Evolutionary conservation across 257 asterid species (phyloP).

Genomic region (Solanum commersonii): DNA sequence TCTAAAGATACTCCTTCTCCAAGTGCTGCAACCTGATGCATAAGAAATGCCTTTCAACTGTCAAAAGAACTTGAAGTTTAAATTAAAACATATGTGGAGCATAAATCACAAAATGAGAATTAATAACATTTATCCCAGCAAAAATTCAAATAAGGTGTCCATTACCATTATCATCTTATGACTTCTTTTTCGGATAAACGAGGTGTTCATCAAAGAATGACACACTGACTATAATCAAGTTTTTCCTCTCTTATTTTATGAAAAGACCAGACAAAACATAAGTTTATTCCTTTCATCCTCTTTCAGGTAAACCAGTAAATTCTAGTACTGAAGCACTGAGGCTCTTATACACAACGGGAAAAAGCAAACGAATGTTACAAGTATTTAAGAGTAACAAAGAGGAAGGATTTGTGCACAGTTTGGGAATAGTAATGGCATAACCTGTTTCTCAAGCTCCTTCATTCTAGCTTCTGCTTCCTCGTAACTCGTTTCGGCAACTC

Average conservation of each 20-base stretch:
- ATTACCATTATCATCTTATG: not conserved
- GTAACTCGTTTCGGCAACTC: slow-evolving; percentile 60
- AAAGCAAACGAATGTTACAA: not conserved
- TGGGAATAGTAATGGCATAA: slow-evolving; percentile 7
- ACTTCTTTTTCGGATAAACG: not conserved
- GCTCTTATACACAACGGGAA: not conserved
- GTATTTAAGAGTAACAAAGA: slow-evolving; percentile 2
- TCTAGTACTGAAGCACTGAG: not conserved
- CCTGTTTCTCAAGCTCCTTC: slow-evolving; percentile 97
- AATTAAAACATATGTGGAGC: not conserved
- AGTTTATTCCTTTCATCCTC: not conserved
- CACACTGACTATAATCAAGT: not conserved
- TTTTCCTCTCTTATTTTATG: not conserved
- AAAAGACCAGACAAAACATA: not conserved
- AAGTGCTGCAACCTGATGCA: slow-evolving; percentile 81
- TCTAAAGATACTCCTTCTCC: slow-evolving; percentile 97
- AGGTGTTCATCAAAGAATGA: not conserved
- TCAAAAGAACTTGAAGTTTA: slow-evolving; percentile 1
- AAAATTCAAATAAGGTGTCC: not conserved
- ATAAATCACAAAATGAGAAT: not conserved
- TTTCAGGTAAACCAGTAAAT: not conserved
- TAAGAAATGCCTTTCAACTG: slow-evolving; percentile 1
- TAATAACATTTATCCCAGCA: not conserved
- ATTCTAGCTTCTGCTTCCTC: slow-evolving; percentile 89
- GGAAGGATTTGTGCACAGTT: not conserved